Conservation (phyloP, 305 asterid genomes). For the Lippia alba region DNA sequence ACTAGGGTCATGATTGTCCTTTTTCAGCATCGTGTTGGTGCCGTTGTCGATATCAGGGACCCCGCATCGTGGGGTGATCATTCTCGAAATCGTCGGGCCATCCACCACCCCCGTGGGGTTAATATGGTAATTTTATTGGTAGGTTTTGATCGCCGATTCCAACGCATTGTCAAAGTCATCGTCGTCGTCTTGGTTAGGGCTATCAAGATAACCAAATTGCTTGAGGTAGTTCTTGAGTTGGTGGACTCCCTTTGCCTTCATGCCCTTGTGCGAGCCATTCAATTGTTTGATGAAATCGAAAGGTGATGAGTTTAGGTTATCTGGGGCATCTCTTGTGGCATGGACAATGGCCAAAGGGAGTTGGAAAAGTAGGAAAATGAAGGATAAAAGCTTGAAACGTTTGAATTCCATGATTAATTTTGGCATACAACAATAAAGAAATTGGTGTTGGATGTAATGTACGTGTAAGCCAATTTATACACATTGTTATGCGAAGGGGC, state of each 20-base stretch:
- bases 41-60: slow-evolving; percentile 41
- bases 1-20: not conserved
- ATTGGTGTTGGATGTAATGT: too few species aligned
- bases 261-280: slow-evolving; percentile 43
- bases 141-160: slow-evolving; percentile 39
- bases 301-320: not conserved
- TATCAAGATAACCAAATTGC: slow-evolving; percentile 41
- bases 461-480: too few species aligned
- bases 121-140: slow-evolving; percentile 39
- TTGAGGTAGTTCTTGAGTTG: slow-evolving; percentile 35
- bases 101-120: slow-evolving; percentile 38
- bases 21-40: slow-evolving; percentile 24
- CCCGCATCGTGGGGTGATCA: slow-evolving; percentile 43
- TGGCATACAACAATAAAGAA: not conserved
- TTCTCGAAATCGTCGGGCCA: slow-evolving; percentile 11
- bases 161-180: slow-evolving; percentile 34
- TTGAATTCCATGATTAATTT: slow-evolving; percentile 22
- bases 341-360: slow-evolving; percentile 3
- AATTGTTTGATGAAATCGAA: slow-evolving; percentile 40
- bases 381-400: not conserved
- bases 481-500: too few species aligned
- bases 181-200: not conserved
- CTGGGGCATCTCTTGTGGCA: slow-evolving; percentile 24
- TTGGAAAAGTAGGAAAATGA: not conserved
- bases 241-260: slow-evolving; percentile 33